Evolutionary conservation across 2,329 filamentous ascomycete species (phyloP), one percentile per base, ranked within the genome.

Genomic region (Pestalotiopsis sp.): DNA sequence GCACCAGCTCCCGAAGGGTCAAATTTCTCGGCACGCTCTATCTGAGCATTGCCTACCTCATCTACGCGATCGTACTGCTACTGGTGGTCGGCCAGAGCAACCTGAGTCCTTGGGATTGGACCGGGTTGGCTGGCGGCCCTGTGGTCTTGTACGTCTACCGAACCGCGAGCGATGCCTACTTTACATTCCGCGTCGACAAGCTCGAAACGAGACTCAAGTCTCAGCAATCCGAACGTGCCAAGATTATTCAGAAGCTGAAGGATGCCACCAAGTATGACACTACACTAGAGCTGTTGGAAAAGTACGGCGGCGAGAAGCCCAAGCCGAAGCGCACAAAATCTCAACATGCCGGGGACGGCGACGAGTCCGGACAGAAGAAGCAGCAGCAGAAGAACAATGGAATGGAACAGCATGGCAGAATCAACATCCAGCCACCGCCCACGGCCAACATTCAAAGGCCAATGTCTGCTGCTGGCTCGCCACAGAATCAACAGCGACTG

Each of bases 261-360:
- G 91, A 92, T 69, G 95, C 95, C 31, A 99, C 96, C 41, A 97
- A 93, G 79, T 99, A 98, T 82, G 93, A 98, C 80, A 96, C 95
- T 39, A 99, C 96, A 1, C 90, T 97, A 76, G 90, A 98, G 78
- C 82, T 99, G 69, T 88, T 99, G 12, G 93, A 98, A 76, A 99
- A 98, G 76, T 99, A 99, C 79, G 95, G 94, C 45, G 92, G 90
- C 20, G 69, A 70, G 67, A 68, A 65, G 11, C 83, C 85, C 23
- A 89, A 91, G 70, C 82, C 85, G 74, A 82, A 84, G 76, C 72
- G 81, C 14, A 78, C 73, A 67, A 79, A 77, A 71, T 65, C 68
- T 77, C 31, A 31, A 61, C 75, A 76, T 14, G 71, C 67, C 2
- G 71, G 71, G 4, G 74, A 70, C 4, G 76, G 71, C 6, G 72